Conservation (phyloP, 805 yeast genomes). For the Candida sonorensis region DNA sequence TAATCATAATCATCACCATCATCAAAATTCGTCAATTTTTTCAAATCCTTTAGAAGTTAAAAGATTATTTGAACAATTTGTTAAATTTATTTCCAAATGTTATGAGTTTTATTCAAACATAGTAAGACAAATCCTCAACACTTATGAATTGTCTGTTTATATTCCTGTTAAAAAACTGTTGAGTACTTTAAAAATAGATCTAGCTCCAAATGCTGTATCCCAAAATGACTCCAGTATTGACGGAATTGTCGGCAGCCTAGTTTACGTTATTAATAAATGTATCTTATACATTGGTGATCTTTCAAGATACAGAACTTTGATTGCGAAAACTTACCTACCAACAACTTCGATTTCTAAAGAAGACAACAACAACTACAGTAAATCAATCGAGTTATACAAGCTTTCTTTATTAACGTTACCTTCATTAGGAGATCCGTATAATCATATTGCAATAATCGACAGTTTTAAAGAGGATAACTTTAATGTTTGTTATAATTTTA, state of each 20-base stretch:
- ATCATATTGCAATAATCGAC: conserved; percentile 50
- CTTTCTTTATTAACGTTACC: conserved; percentile 54
- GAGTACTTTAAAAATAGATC: conserved; percentile 18
- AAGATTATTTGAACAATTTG: conserved; percentile 45
- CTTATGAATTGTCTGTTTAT: conserved; percentile 32
- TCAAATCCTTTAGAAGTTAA: conserved; percentile 45
- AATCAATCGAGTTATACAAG: conserved; percentile 41
- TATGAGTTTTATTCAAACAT: conserved; percentile 41
- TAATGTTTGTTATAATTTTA: conserved; percentile 44
- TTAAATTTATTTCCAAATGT: conserved; percentile 41
- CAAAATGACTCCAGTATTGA: too few species aligned
- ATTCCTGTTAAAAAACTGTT: conserved; percentile 25
- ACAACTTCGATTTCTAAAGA: conserved; percentile 27
- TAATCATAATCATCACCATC: conserved; percentile 1
- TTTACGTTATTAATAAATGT: conserved; percentile 42
- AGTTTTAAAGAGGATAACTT: conserved; percentile 43
- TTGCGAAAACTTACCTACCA: conserved; percentile 37
- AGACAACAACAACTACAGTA: conserved; percentile 34
- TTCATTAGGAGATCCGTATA: conserved; percentile 60
- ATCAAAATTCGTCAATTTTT: conserved; percentile 6
- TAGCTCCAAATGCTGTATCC: conserved; percentile 9
- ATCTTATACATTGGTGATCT: conserved; percentile 51
- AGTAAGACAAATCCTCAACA: conserved; percentile 33
- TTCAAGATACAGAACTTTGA: conserved; percentile 47
- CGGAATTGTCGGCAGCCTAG: conserved; percentile 20